phyloP scores from a whole-genome alignment of 2,329 filamentous ascomycete species.

The Penicillium sp. region DNA sequence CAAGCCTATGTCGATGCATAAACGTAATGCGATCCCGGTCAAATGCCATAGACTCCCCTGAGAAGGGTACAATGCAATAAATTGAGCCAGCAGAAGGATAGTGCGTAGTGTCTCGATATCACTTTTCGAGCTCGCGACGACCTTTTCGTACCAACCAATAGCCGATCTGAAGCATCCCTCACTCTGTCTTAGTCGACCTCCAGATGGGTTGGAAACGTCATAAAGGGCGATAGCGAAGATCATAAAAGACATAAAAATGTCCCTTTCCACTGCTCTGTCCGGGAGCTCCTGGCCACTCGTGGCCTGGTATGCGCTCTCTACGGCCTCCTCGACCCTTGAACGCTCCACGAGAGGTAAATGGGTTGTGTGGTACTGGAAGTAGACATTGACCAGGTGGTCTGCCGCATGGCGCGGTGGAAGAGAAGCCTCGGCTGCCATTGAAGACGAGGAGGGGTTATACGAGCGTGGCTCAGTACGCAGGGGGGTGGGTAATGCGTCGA shows the following conservation, averaged over 20 bases:
- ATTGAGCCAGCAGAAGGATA: conserved; percentile 1
- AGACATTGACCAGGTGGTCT: conserved; percentile 1
- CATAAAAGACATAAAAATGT: conserved; percentile 1
- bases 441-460: not conserved
- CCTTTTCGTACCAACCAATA: not conserved
- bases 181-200: conserved; percentile 1
- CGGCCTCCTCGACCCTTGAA: not conserved
- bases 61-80: not conserved
- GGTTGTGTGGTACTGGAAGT: conserved; percentile 2
- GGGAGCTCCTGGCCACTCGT: not conserved
- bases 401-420: conserved; percentile 5
- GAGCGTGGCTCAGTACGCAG: not conserved
- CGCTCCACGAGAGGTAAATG: conserved; percentile 2
- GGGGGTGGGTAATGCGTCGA: not conserved
- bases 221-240: conserved; percentile 2
- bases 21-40: not conserved
- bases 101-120: conserved; percentile 2
- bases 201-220: not conserved
- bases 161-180: conserved; percentile 5
- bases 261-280: not conserved
- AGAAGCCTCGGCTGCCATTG: conserved; percentile 1
- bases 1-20: conserved; percentile 4
- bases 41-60: conserved; percentile 2
- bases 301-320: not conserved
- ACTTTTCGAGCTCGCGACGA: not conserved